A percentile compares a stretch with the other conserved stretches of the same genome.
Evolutionary conservation across 1,284 basidiomycete species (phyloP).

Genomic region (Vanrija humicola): DNA sequence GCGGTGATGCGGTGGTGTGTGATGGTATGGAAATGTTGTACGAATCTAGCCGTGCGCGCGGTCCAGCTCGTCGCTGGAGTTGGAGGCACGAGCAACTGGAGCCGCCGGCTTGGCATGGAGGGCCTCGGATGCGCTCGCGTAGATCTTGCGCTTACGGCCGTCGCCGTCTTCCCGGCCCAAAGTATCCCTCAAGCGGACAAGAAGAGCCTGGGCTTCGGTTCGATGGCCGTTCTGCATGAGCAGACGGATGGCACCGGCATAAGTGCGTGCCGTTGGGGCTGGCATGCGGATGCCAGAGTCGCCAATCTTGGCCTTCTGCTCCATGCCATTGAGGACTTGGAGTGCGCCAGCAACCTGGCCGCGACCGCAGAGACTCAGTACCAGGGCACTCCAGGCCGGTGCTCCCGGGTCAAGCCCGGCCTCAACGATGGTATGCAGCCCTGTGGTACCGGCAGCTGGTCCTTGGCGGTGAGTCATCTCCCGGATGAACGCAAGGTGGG

Average conservation of each 20-base stretch:
- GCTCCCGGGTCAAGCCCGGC: conserved; percentile 15
- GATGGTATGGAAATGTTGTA: no score
- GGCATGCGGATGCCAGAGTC: conserved; percentile 1
- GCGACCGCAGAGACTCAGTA: conserved; percentile 19
- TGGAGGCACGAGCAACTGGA: no score
- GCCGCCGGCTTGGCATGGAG: no score
- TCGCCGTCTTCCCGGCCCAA: no score
- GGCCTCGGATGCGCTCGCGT: no score
- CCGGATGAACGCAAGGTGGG: conserved; percentile 28
- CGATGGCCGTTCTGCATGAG: conserved; percentile 1
- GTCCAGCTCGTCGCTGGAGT: no score
- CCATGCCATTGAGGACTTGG: conserved; percentile 23
- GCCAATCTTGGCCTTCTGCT: conserved; percentile 1
- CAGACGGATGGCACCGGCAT: conserved; percentile 8
- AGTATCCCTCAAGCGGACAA: neutral
- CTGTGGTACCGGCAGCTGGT: conserved; percentile 13
- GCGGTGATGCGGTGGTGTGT: no score
- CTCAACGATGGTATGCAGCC: conserved; percentile 12
- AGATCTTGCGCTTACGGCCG: no score
- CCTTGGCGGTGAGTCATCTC: conserved; percentile 17
- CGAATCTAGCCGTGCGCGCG: no score
- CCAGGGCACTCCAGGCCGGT: conserved; percentile 21
- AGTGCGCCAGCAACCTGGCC: conserved; percentile 18
- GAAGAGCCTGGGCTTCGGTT: neutral
- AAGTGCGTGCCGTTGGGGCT: conserved; percentile 6